Evolutionary conservation across 768 basidiomycete genomes (phyloP), one percentile per base, ranked within the genome.

Genomic region (Boletus rex-veris): DNA sequence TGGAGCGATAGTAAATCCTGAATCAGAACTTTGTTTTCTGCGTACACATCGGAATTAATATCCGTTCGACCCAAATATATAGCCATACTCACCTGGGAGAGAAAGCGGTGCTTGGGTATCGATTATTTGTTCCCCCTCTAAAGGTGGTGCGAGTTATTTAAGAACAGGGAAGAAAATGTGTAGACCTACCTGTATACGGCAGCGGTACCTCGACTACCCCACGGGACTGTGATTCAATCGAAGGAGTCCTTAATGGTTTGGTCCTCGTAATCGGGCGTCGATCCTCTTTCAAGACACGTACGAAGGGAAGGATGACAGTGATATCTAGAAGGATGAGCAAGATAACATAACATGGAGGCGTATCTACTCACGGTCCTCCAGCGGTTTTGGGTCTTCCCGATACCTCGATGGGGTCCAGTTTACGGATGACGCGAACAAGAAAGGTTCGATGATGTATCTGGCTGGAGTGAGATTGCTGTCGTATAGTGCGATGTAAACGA

Each of bases 371-470:
- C 77, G 77, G 49, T 77, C 76, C 44, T 65, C 58, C 18, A 59
- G 57, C n/a, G 53, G 52, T n/a, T 53, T 58, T 8, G 60, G 43
- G 18, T 71, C 69, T 62, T 77, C 75, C 58, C 71, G 73, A 54
- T 75, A 77, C 43, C 73, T 71, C 1, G 74, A 71, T 1, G 76
- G 74, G 35, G 73, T 76, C 66, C 73, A 70, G 53, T 75, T 74
- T 14, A 70, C 38, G 1, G 76, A 75, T 1, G 74, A 75, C 7
- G 74, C 71, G 42, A 75, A 77, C 57, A 74, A 78, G 56, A 77
- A 75, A 1, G 76, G 75, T 56, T 77, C 76, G 28, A 77, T 58
- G 47, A 72, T 69, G 54, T 71, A 75, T 54, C 77, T 78, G 37
- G 8, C 12, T 9, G 5, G 33, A 24, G 41, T 52, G 9, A 69